Percentiles rank a stretch among this genome's conserved stretches.
Conservation (phyloP, 2,329 filamentous ascomycete species). For the Ceratocystis papillata region DNA sequence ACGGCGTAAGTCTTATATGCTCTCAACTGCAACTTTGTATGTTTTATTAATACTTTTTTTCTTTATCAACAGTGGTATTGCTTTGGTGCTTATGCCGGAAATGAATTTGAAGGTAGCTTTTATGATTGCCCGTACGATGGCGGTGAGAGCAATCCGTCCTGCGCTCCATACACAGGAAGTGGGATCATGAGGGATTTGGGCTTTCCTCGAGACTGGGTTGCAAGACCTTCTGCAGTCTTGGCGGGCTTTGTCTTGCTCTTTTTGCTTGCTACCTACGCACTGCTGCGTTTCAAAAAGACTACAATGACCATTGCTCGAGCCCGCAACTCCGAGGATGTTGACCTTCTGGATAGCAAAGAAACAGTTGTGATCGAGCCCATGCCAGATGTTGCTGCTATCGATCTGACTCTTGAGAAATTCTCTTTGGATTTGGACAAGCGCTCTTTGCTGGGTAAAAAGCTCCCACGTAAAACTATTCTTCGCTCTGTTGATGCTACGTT, state of each 20-base stretch:
- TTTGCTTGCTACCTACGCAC: constrained; percentile 47
- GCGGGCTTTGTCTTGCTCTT: constrained; percentile 54
- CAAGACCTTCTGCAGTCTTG: constrained; percentile 53
- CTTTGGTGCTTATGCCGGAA: constrained; percentile 59
- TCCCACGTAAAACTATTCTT: constrained; percentile 50
- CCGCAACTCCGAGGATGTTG: constrained; percentile 38
- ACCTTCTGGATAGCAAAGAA: constrained; percentile 59
- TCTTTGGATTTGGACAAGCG: constrained; percentile 54
- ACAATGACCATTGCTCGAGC: constrained; percentile 60
- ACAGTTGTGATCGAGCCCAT: constrained; percentile 49
- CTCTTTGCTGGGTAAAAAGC: constrained; percentile 40
- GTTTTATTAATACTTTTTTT: constrained; percentile 25
- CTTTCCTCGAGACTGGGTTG: constrained; percentile 56
- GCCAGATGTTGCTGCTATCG: constrained; percentile 47
- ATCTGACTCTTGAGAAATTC: constrained; percentile 54
- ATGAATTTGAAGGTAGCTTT: constrained; percentile 61
- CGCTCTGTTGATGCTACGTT: constrained; percentile 57
- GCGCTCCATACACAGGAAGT: constrained; percentile 55
- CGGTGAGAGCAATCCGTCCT: constrained; percentile 52
- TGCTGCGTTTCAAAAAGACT: constrained; percentile 53
- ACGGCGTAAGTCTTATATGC: constrained; percentile 37
- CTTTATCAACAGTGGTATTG: constrained; percentile 47
- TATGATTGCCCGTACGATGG: constrained; percentile 59
- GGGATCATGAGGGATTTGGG: constrained; percentile 61
- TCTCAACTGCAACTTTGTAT: neutral